Conservation (phyloP, 352 stramenopile genomes). For the Globisporangium recalcitrans region DNA sequence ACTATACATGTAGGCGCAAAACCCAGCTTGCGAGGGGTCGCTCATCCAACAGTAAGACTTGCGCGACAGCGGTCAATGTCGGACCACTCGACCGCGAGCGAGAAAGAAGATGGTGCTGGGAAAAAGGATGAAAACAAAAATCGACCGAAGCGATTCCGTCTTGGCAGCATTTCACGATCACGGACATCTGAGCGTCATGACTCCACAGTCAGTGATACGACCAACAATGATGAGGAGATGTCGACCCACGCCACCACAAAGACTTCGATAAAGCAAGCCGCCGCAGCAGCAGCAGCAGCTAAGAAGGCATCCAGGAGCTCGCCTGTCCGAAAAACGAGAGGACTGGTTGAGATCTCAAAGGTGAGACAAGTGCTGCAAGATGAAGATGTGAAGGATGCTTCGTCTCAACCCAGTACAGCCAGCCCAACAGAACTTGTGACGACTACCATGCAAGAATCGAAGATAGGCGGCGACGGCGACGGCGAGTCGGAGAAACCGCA, state of each 20-base stretch:
- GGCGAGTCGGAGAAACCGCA: background rate
- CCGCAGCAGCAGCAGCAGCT: too few species aligned
- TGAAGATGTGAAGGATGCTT: background rate
- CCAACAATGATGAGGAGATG: background rate
- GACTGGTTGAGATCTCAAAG: background rate
- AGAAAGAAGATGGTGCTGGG: background rate
- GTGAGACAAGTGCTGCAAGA: background rate
- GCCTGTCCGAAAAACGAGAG: background rate
- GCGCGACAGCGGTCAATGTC: constrained; percentile 6
- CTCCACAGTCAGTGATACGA: constrained; percentile 1
- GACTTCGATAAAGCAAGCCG: background rate
- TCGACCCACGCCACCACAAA: background rate
- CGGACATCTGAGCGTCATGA: constrained; percentile 6
- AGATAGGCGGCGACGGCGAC: background rate
- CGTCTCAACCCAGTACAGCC: background rate
- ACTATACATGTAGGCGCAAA: background rate
- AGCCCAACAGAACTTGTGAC: background rate
- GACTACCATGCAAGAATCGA: background rate
- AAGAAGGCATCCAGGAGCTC: background rate
- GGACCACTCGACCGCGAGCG: constrained; percentile 21
- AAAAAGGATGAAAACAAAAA: constrained; percentile 7
- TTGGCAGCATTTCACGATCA: constrained; percentile 1
- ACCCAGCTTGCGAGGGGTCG: background rate
- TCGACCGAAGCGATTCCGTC: constrained; percentile 22
- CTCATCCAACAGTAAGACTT: constrained; percentile 8